Percentiles rank a stretch among this genome's conserved stretches.
These are phyloP conservation scores for Coemansia sp. DNA, from an alignment of 192 early-diverging fungal genomes.

Conservation along the genomic window DNA sequence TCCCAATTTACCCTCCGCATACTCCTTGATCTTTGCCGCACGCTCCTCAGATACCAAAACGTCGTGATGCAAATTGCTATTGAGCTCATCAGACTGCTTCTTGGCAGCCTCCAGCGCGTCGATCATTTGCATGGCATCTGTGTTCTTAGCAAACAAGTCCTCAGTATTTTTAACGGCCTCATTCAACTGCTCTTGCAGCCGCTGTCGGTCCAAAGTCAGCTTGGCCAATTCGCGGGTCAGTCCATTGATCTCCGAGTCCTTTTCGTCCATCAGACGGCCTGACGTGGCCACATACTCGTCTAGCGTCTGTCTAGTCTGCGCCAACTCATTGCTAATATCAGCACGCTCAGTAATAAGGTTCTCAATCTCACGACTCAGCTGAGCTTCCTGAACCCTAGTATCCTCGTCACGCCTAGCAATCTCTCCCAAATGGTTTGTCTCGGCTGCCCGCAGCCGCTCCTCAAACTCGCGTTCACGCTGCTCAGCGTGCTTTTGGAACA, in stretches of 20 bases:
- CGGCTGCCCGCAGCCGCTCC: conserved; percentile 24
- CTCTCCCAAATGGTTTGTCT: conserved; percentile 23
- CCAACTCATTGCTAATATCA: conserved; percentile 19
- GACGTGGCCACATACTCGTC: conserved; percentile 41
- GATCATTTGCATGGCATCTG: conserved; percentile 19
- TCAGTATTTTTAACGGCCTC: conserved; percentile 18
- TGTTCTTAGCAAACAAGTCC: conserved; percentile 20
- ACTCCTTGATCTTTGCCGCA: conserved; percentile 29
- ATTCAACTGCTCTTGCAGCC: conserved; percentile 31
- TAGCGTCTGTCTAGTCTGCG: conserved; percentile 24
- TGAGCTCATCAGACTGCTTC: conserved; percentile 25
- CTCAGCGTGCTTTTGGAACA: conserved; percentile 32
- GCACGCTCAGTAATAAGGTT: conserved; percentile 27
- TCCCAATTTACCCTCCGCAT: conserved; percentile 32
- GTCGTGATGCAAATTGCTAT: conserved; percentile 26
- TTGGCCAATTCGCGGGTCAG: conserved; percentile 37
- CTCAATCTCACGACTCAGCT: conserved; percentile 41
- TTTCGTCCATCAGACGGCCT: conserved; percentile 30
- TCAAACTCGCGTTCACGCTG: conserved; percentile 39
- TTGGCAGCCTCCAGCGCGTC: conserved; percentile 24
- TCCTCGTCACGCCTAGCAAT: conserved; percentile 41
- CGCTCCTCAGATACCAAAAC: conserved; percentile 44
- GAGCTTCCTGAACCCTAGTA: conserved; percentile 17
- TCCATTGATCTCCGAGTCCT: conserved; percentile 26
- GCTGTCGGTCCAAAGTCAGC: conserved; percentile 34